phyloP scores from a whole-genome alignment of 148 eudicot species.

The Fallopia convolvulus region DNA sequence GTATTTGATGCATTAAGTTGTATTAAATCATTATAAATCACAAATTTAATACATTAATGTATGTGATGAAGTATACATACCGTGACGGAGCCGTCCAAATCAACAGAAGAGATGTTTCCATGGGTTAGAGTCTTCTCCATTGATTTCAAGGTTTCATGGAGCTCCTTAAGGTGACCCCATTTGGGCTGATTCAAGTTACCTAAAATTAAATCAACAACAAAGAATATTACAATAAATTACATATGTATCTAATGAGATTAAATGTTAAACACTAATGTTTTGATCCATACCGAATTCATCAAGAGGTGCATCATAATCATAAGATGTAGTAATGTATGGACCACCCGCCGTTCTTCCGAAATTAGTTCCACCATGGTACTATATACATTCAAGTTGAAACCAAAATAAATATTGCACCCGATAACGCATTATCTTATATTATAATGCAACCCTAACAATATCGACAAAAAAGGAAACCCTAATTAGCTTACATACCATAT shows the following conservation, averaged over 20 bases:
- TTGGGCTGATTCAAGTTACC: conserved; percentile 27
- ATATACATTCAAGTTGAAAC: neutral
- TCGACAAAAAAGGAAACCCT: no score
- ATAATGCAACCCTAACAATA: no score
- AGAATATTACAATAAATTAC: neutral
- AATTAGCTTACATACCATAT: conserved; percentile 23
- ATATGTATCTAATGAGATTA: neutral
- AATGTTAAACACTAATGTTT: neutral
- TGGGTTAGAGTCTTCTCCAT: conserved; percentile 19
- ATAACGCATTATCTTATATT: no score
- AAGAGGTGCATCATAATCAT: conserved; percentile 47
- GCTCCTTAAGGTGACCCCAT: conserved; percentile 35
- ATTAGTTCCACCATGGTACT: conserved; percentile 59
- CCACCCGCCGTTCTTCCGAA: conserved; percentile 43
- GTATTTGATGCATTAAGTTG: no score
- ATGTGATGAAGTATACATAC: neutral
- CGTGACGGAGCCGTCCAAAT: neutral
- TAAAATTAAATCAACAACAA: neutral
- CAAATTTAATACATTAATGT: no score
- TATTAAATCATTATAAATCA: no score
- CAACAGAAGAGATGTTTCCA: conserved; percentile 12
- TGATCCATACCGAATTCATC: conserved; percentile 19
- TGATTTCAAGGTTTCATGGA: conserved; percentile 20
- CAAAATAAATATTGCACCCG: no score
- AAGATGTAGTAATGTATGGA: conserved; percentile 39